phyloP scores from a whole-genome alignment of 1,284 basidiomycete species.

The Mycena citricolor region DNA sequence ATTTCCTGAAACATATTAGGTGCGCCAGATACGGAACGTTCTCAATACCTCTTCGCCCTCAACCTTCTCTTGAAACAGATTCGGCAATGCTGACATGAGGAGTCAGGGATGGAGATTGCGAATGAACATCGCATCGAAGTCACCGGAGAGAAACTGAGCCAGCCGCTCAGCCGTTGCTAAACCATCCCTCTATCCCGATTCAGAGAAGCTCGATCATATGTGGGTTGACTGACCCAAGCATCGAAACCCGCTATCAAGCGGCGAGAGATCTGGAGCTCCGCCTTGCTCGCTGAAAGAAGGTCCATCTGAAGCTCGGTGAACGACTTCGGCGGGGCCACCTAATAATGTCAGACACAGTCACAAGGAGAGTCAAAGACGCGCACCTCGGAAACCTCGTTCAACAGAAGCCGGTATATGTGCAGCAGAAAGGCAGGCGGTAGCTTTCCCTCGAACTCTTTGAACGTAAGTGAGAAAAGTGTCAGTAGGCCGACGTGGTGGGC shows the following conservation, averaged over 20 bases:
- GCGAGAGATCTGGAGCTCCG: conserved; percentile 17
- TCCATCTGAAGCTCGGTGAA: conserved; percentile 20
- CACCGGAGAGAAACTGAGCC: conserved; percentile 62
- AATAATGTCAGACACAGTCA: conserved; percentile 1
- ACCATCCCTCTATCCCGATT: conserved; percentile 28
- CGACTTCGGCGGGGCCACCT: conserved; percentile 16
- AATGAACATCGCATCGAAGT: too few species aligned
- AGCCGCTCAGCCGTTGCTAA: conserved; percentile 57
- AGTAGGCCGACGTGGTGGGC: conserved; percentile 75
- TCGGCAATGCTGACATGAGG: conserved; percentile 48
- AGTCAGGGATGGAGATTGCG: too few species aligned
- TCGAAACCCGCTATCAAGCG: conserved; percentile 21
- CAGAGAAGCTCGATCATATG: not conserved
- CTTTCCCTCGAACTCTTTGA: conserved; percentile 52
- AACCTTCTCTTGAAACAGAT: conserved; percentile 53
- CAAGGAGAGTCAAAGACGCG: conserved; percentile 4
- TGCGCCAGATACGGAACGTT: conserved; percentile 1
- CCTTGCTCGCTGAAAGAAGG: conserved; percentile 18
- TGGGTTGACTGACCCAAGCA: conserved; percentile 11
- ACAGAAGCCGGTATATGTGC: conserved; percentile 59
- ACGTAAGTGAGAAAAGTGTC: conserved; percentile 56
- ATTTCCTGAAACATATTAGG: conserved; percentile 7
- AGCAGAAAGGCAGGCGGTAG: conserved; percentile 61
- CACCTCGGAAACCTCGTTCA: conserved; percentile 59
- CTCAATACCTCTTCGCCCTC: conserved; percentile 44